phyloP scores from a whole-genome alignment of 1,284 basidiomycete species.

The Puccinia hordei region DNA sequence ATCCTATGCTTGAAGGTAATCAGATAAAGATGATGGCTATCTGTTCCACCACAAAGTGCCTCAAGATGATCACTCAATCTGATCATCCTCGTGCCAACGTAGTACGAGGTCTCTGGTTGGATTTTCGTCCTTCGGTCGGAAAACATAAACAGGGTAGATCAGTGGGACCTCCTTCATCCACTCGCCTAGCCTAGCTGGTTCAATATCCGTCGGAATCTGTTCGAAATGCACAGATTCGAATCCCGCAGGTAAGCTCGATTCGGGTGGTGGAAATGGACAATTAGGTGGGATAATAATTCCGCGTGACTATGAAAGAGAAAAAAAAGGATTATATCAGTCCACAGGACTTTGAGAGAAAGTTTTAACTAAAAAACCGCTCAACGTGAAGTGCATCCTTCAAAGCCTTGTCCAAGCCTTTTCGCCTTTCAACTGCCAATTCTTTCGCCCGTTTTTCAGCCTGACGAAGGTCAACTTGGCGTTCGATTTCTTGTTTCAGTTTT shows the following conservation, averaged over 20 bases:
- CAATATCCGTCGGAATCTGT: neutral
- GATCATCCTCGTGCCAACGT: slow-evolving; percentile 42
- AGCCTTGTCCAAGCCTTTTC: neutral
- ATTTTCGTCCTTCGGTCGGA: slow-evolving; percentile 31
- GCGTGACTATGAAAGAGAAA: slow-evolving; percentile 35
- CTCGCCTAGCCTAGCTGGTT: neutral
- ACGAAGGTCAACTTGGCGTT: slow-evolving; percentile 6
- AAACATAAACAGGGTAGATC: slow-evolving; percentile 39
- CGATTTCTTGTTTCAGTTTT: slow-evolving; percentile 33
- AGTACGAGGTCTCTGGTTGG: slow-evolving; percentile 41
- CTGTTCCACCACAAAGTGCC: slow-evolving; percentile 21
- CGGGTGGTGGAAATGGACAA: slow-evolving; percentile 25
- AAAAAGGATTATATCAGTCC: neutral
- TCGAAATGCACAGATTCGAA: slow-evolving; percentile 43
- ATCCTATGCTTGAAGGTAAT: slow-evolving; percentile 34
- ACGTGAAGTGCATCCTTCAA: slow-evolving; percentile 13
- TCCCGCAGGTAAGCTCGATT: slow-evolving; percentile 25
- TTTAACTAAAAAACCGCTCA: neutral
- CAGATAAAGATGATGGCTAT: slow-evolving; percentile 37
- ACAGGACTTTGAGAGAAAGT: neutral
- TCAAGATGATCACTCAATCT: slow-evolving; percentile 28
- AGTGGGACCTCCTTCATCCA: slow-evolving; percentile 4
- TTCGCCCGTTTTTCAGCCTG: neutral
- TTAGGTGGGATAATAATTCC: slow-evolving; percentile 30
- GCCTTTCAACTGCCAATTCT: neutral